A percentile compares a stretch with the other conserved stretches of the same genome.
Evolutionary conservation across 2,329 filamentous ascomycete species (phyloP).

Genomic region (Monilinia laxa): DNA sequence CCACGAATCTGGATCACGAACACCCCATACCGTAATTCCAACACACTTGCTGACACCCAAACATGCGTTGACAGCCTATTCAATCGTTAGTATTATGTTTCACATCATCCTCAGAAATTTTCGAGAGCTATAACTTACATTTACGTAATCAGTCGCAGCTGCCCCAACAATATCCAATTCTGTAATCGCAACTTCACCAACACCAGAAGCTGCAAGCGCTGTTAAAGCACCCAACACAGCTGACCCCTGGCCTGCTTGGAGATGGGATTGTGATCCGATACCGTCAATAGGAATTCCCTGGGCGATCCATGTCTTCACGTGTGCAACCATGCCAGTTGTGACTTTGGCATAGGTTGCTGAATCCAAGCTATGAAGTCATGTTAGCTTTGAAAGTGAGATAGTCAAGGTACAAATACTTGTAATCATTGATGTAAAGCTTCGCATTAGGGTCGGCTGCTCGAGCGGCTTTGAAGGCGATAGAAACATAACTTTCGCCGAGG

Average conservation of each 20-base stretch:
- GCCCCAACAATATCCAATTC: conserved; percentile 56
- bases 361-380: conserved; percentile 57
- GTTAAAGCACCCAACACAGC: conserved; percentile 25
- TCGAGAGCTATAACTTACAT: conserved; percentile 24
- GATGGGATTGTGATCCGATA: conserved; percentile 44
- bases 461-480: conserved; percentile 68
- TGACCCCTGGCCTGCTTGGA: conserved; percentile 24
- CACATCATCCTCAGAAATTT: background rate
- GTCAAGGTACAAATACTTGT: conserved; percentile 50
- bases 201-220: conserved; percentile 48
- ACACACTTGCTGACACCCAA: conserved; percentile 37
- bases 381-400: background rate
- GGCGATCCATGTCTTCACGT: conserved; percentile 63
- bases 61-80: conserved; percentile 35
- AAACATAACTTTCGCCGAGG: conserved; percentile 68
- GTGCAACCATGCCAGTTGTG: conserved; percentile 51
- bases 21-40: conserved; percentile 40
- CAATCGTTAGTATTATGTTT: background rate
- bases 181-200: conserved; percentile 58
- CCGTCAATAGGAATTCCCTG: conserved; percentile 65
- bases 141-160: conserved; percentile 25
- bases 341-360: conserved; percentile 60
- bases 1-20: conserved; percentile 50
- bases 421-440: conserved; percentile 76
- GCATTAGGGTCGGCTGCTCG: conserved; percentile 63